phyloP scores from a whole-genome alignment of 805 yeast species.

The Yarrowia sp. region DNA sequence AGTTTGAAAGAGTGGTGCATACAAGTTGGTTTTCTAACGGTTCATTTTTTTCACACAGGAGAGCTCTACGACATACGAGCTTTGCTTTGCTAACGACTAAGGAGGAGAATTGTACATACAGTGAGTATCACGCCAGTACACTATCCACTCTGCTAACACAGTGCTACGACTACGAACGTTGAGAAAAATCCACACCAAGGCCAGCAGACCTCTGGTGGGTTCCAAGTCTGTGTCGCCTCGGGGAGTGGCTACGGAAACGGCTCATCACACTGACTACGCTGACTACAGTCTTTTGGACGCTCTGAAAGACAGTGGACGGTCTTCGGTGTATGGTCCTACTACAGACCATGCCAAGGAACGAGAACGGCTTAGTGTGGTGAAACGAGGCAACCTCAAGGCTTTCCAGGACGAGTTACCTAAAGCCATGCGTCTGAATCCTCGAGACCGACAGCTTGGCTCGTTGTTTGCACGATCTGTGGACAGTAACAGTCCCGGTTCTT shows the following conservation, averaged over 20 bases:
- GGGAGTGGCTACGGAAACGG: constrained; percentile 13
- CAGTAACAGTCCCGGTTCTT: background rate
- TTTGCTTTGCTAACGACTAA: background rate
- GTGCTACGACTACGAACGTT: constrained; percentile 4
- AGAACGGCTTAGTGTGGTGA: background rate
- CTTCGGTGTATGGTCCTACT: too few relatives aligned
- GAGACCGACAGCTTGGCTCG: background rate
- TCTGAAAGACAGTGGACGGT: too few relatives aligned
- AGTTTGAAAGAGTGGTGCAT: too few relatives aligned
- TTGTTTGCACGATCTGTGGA: constrained; percentile 1
- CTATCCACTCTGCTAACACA: background rate
- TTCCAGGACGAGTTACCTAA: background rate
- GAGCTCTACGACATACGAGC: too few relatives aligned
- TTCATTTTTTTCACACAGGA: too few relatives aligned
- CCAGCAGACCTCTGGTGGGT: background rate
- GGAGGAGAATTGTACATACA: background rate
- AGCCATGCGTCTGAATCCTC: background rate
- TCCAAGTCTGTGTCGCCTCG: background rate
- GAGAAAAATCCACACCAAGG: background rate
- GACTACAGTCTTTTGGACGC: background rate
- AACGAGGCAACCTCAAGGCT: background rate
- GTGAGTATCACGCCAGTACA: background rate
- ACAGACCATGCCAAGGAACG: background rate
- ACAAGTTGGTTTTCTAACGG: too few relatives aligned
- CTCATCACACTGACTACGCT: background rate